Conservation (phyloP, 2,329 filamentous ascomycete species). For the Aotearoamyces nothofagi region DNA sequence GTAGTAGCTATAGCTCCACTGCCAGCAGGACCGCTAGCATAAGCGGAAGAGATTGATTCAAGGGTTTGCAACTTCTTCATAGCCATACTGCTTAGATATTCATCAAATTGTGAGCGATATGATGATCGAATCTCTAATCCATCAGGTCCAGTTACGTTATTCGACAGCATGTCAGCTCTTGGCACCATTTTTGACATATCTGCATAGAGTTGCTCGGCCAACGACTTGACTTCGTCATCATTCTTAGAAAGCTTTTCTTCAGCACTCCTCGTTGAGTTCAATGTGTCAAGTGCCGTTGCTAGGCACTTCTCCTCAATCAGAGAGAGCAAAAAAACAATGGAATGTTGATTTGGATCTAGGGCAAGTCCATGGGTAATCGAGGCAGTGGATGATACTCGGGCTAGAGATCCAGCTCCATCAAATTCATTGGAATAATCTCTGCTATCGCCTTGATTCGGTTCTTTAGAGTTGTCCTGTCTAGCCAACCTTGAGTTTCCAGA, state of each 20-base stretch:
- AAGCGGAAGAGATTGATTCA: no score
- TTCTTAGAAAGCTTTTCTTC: not conserved
- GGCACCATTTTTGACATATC: constrained; percentile 11
- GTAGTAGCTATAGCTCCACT: no score
- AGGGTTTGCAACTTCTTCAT: constrained; percentile 2
- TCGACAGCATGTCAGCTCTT: constrained; percentile 12
- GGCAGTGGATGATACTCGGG: constrained; percentile 14
- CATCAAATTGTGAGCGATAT: constrained; percentile 14
- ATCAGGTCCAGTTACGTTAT: constrained; percentile 8
- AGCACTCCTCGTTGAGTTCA: not conserved
- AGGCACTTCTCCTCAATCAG: constrained; percentile 1
- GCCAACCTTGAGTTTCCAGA: no score
- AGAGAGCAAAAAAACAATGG: not conserved
- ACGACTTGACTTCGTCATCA: not conserved
- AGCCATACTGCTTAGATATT: constrained; percentile 11
- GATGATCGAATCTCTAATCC: constrained; percentile 7
- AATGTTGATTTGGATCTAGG: no score
- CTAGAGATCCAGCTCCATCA: no score
- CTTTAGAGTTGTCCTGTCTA: no score
- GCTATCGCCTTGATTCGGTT: no score
- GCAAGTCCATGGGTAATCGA: no score
- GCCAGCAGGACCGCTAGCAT: no score
- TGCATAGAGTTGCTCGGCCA: not conserved
- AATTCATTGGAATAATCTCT: no score
- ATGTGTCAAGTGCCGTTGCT: not conserved